Conservation (phyloP, 495 filamentous ascomycete species). For the Melanomma pulvis-pyrius region DNA sequence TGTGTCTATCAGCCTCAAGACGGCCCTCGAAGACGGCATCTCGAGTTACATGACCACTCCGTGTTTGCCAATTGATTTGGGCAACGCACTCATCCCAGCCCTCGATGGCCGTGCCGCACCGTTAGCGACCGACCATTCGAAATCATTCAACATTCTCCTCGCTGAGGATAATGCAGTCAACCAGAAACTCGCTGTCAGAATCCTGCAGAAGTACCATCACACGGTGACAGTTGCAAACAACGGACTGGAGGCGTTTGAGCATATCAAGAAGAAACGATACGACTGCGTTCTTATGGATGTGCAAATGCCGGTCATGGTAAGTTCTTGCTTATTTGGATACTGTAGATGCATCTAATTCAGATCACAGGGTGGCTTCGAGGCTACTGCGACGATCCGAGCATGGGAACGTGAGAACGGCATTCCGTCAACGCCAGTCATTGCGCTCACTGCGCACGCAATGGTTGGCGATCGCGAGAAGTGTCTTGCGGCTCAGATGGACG, state of each 20-base stretch:
- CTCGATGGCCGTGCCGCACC: constrained; percentile 92
- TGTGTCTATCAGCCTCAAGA: constrained; percentile 91
- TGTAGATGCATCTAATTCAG: background rate
- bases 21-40: constrained; percentile 92
- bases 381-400: constrained; percentile 94
- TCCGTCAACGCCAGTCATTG: constrained; percentile 91
- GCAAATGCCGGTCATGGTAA: constrained; percentile 97
- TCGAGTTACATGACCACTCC: constrained; percentile 99
- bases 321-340: constrained; percentile 23
- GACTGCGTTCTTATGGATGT: constrained; percentile 99
- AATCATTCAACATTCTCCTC: constrained; percentile 93
- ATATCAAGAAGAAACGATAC: constrained; percentile 84
- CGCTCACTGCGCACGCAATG: constrained; percentile 98
- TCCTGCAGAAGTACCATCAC: constrained; percentile 97
- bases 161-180: constrained; percentile 99
- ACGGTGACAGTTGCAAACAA: constrained; percentile 95
- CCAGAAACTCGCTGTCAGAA: constrained; percentile 93
- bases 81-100: constrained; percentile 97
- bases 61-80: constrained; percentile 91
- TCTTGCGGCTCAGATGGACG: constrained; percentile 96
- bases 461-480: constrained; percentile 98
- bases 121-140: constrained; percentile 88
- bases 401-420: constrained; percentile 80
- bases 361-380: constrained; percentile 87
- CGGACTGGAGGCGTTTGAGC: constrained; percentile 87